Conservation (phyloP, 306 rosid species). For the Quillaja saponaria region DNA sequence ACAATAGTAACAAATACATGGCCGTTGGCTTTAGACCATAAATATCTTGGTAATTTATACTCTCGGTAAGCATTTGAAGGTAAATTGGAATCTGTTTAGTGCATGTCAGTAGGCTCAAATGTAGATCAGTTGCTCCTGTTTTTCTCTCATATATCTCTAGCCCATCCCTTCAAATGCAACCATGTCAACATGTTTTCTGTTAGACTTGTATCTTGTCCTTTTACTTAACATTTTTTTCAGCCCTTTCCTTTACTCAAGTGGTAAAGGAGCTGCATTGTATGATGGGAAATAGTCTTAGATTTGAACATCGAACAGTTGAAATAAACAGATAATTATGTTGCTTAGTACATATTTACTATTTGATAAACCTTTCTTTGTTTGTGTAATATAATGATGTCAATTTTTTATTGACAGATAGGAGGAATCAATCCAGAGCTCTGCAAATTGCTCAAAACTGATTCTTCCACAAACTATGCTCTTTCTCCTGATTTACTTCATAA, state of each 20-base stretch:
- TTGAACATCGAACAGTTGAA: slow-evolving; percentile 16
- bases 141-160: no score
- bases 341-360: no score
- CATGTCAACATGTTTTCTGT: slow-evolving; percentile 1
- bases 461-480: slow-evolving; percentile 71
- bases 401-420: slow-evolving; percentile 60
- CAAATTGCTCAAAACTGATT: slow-evolving; percentile 66
- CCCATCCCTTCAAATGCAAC: no score
- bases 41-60: background rate
- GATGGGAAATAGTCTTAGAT: background rate
- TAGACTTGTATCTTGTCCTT: slow-evolving; percentile 6
- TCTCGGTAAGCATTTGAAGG: slow-evolving; percentile 11
- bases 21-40: slow-evolving; percentile 19
- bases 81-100: slow-evolving; percentile 17
- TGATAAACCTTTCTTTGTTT: background rate
- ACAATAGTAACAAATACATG: no score
- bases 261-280: background rate
- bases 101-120: background rate
- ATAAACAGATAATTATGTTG: background rate
- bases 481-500: slow-evolving; percentile 66
- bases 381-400: slow-evolving; percentile 13
- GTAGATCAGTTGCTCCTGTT: slow-evolving; percentile 5
- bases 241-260: slow-evolving; percentile 4
- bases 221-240: background rate
- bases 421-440: slow-evolving; percentile 85